phyloP scores from a whole-genome alignment of 345 rosid genomes.

The Populus nigra region DNA sequence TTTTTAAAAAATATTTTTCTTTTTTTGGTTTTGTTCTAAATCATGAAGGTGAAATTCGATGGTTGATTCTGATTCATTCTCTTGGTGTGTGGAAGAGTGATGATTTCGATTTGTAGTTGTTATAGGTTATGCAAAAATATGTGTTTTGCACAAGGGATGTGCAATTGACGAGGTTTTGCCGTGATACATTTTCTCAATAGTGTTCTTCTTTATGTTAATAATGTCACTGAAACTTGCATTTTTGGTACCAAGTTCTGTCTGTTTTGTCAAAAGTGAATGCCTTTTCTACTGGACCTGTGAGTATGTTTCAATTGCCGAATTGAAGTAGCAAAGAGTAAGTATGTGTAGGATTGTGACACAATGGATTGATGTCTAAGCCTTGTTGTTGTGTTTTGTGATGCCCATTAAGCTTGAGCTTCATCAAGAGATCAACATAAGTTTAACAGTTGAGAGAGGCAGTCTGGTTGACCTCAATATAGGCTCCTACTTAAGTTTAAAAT shows the following conservation, averaged over 20 bases:
- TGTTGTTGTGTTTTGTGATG: not conserved
- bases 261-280: not conserved
- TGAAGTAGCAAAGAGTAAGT: not conserved
- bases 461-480: not conserved
- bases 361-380: not conserved
- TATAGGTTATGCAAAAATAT: not conserved
- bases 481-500: not conserved
- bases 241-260: not conserved
- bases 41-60: not conserved
- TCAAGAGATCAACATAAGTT: not conserved
- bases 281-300: not conserved
- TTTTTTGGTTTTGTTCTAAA: not conserved
- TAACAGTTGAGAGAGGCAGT: not conserved
- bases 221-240: not conserved
- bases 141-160: not conserved
- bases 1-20: no score
- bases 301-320: not conserved
- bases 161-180: not conserved
- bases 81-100: not conserved
- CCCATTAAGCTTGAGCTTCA: not conserved
- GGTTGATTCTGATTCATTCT: not conserved
- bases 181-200: not conserved
- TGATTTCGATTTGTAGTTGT: not conserved
- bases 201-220: not conserved
- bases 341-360: not conserved